Base-by-base conservation (phyloP, 2,329 filamentous ascomycete genomes). In the Penicillium sp. region DNA sequence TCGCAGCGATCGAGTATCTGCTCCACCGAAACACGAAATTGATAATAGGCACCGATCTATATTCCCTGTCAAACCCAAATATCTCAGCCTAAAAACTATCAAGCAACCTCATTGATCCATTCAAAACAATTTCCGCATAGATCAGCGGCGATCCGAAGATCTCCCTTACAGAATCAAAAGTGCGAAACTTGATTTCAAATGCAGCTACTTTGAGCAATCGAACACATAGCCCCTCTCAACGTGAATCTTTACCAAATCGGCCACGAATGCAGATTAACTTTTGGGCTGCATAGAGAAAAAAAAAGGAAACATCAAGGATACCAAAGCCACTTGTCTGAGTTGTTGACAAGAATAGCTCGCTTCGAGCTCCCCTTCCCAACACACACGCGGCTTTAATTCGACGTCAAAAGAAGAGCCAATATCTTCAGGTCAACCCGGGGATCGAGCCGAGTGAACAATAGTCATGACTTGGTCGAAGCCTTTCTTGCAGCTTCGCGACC, bases 381-480 rank as follows among this genome's bases (percentile, higher is more conserved):
- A 9, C 30, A 7, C 35, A 9, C 27, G 26, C 4, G 16, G 8
- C 16, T 6, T 39, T 10, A 23, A 13, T 23, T n/a, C 7, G 26
- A 23, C 23, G 14, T 48, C 26, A 6, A 27, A n/a, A n/a, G 23
- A 23, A 23, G 3, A 23, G 23, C 23, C 11, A 13, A 29, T 19
- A 29, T 32, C 26, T 5, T 11, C 18, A 35, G 18, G 7, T 29
- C 9, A 26, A 4, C 9, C 27, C 23, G 18, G 27, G 16, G 16
- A 6, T 18, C 36, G 23, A 42, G 8, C 23, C 2, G 0, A 11
- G n/a, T 32, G 29, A 8, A 8, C 8, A 14, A 29, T 30, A 4
- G 18, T 10, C 7, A 55, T 55, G 52, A 46, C 53, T 47, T 52
- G 53, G 48, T 52, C 48, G 7, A 55, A 55, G 32, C 36, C 48